phyloP scores from a whole-genome alignment of 768 basidiomycete species.

The Suillus occidentalis region DNA sequence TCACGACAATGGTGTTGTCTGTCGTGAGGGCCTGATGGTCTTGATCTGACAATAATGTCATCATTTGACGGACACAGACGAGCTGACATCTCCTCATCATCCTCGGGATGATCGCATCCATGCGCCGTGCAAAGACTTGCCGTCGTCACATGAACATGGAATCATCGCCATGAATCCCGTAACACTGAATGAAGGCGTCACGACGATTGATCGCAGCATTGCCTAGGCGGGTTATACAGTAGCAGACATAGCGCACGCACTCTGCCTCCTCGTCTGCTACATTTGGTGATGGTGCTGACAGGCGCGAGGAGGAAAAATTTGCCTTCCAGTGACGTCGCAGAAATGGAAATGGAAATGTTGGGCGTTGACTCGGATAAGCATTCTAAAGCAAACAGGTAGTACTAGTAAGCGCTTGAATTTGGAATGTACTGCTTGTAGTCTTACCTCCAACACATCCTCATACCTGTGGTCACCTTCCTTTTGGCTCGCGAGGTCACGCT shows the following conservation, averaged over 20 bases:
- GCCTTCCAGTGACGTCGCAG: constrained; percentile 69
- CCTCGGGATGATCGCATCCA: constrained; percentile 28
- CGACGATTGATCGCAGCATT: constrained; percentile 76
- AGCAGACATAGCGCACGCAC: constrained; percentile 47
- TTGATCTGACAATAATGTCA: too few relatives aligned
- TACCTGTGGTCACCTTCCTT: constrained; percentile 78
- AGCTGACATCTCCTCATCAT: constrained; percentile 41
- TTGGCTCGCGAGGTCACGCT: constrained; percentile 62
- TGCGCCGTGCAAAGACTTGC: constrained; percentile 20
- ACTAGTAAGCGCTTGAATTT: constrained; percentile 6
- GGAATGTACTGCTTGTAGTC: constrained; percentile 17
- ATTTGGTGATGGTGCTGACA: constrained; percentile 27
- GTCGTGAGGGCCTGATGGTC: too few relatives aligned
- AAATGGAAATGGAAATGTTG: constrained; percentile 54
- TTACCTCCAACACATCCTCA: constrained; percentile 86
- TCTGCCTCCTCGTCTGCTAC: constrained; percentile 18
- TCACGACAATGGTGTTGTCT: too few relatives aligned
- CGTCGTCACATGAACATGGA: constrained; percentile 6
- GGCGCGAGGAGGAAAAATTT: constrained; percentile 41
- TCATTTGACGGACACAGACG: constrained; percentile 46
- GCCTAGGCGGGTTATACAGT: constrained; percentile 83
- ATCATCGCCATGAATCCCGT: constrained; percentile 21
- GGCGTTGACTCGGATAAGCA: constrained; percentile 58
- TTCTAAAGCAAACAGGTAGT: constrained; percentile 44
- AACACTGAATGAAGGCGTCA: constrained; percentile 28